Base-by-base conservation (phyloP, 352 stramenopile genomes). In the Phytophthora chlamydospora region DNA sequence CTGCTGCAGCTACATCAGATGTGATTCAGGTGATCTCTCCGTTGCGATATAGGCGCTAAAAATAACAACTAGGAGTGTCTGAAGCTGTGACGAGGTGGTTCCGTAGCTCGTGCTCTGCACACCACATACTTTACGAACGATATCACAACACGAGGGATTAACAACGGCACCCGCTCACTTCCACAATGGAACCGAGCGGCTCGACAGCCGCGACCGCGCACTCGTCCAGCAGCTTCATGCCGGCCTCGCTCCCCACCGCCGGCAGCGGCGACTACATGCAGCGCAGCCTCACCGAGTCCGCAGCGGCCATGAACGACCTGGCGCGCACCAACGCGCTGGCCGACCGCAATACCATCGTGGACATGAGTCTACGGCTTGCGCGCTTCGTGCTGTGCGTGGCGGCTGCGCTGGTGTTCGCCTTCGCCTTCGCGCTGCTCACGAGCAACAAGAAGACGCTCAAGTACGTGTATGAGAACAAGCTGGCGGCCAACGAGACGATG, bases 321-420 rank as follows among this genome's bases (percentile, higher is more conserved):
- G 14, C 55, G 8, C 69, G 62, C 21, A 78, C 74, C 27, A 83
- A 82, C 49, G 59, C 66, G 59, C 56, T 83, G 50, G 63, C 71
- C n/a, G 74, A 86, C 46, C 71, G 73, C 62, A 78, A 83, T 63
- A 85, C 78, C 29, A 88, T 85, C 62, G 75, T 86, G 45, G 68
- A 81, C 63, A 83, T 83, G 71, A 75, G 70, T 55, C 66, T 86
- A 45, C 73, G 76, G 29, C 65, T 72, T 2, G 40, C 51, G 38
- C 78, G 78, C 51, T 88, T 85, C 58, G 27, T 76, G 8, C 21
- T 78, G 17, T 71, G 78, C 49, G 70, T 79, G 17, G 52, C 59
- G 4, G 31, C 67, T 3, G 76, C 76, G 17, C 58, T 85, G 12
- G 34, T 49, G 24, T 61, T 74, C 13, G 73, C 76, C 0, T 83